Evolutionary conservation across 2,329 filamentous ascomycete genomes (phyloP), one percentile per base, ranked within the genome.

Genomic region (Arachnopeziza araneosa): DNA sequence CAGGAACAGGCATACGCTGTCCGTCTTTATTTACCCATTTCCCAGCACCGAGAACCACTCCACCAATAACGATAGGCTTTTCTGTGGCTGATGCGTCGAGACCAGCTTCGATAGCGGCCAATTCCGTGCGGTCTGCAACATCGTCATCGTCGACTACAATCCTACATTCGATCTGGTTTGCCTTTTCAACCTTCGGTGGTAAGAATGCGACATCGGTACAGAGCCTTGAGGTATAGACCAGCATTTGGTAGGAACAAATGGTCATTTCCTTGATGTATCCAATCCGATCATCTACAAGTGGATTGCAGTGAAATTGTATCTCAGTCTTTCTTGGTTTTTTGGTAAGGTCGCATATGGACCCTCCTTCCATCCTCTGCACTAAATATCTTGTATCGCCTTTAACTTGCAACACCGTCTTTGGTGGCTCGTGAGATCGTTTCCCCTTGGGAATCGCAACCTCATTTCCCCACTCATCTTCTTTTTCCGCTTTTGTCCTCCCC

Each of bases 131-230:
- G 52, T 68, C 56, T 6, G 24, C 56, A 2, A 71, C 22, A 21
- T 69, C 67, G 0, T 68, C 77, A 8, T 83, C 78, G 2, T 75
- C 68, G 21, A 89, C 75, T 24, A 90, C 80, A 61, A 83, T 79
- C 19, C 80, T 78, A 69, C 88, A 91, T 54, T 80, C 76, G 55
- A 91, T 86, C 1, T 77, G 68, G 70, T 89, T 81, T 1, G 85
- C 80, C 61, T 83, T 80, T 62, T 85, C 84, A 61, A 87, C 82
- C 65, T 85, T 83, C 0, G 86, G 85, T 2, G 87, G 87, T 58
- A 85, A 77, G 70, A 91, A 91, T 1, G 88, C 87, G n/a, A 88
- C 80, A 66, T 91, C 88, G 70, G 86, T 84, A 73, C 88, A 91
- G n/a, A 91, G 80, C 10, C 87, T 81, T 0, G 87, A 85, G 0